These are phyloP conservation scores for Amaranthus tricolor DNA, from an alignment of 179 eudicot genomes.

Conservation along the genomic window DNA sequence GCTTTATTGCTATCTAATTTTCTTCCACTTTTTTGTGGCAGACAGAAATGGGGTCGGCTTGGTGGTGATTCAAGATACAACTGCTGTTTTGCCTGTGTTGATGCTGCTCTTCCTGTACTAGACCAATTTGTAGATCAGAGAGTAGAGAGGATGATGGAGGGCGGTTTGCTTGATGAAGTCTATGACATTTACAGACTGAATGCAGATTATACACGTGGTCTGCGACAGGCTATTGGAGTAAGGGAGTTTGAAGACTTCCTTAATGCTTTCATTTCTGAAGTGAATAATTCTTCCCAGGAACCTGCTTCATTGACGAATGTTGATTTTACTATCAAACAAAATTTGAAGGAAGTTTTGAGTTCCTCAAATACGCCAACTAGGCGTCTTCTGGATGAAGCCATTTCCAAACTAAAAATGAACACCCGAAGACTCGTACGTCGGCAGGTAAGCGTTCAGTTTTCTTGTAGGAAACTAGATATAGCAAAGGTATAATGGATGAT, in stretches of 20 bases:
- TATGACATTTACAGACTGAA: slow-evolving; percentile 59
- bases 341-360: slow-evolving; percentile 34
- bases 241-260: slow-evolving; percentile 83
- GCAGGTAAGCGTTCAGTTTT: slow-evolving; percentile 55
- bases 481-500: too few species aligned
- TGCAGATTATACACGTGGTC: slow-evolving; percentile 84
- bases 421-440: slow-evolving; percentile 93
- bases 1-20: slow-evolving; percentile 5
- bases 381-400: slow-evolving; percentile 52
- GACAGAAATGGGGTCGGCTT: slow-evolving; percentile 92
- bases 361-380: slow-evolving; percentile 35
- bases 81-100: slow-evolving; percentile 84
- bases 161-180: slow-evolving; percentile 84
- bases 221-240: slow-evolving; percentile 92
- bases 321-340: slow-evolving; percentile 27
- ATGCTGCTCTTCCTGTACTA: slow-evolving; percentile 73
- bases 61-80: slow-evolving; percentile 67
- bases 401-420: slow-evolving; percentile 61
- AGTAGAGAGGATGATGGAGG: slow-evolving; percentile 74
- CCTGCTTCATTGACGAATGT: slow-evolving; percentile 21
- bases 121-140: slow-evolving; percentile 77
- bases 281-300: slow-evolving; percentile 14
- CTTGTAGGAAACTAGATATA: too few species aligned
- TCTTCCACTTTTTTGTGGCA: slow-evolving; percentile 46
- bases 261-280: slow-evolving; percentile 32